phyloP scores from a whole-genome alignment of 2,329 filamentous ascomycete genomes.

The Penicillium sp. region DNA sequence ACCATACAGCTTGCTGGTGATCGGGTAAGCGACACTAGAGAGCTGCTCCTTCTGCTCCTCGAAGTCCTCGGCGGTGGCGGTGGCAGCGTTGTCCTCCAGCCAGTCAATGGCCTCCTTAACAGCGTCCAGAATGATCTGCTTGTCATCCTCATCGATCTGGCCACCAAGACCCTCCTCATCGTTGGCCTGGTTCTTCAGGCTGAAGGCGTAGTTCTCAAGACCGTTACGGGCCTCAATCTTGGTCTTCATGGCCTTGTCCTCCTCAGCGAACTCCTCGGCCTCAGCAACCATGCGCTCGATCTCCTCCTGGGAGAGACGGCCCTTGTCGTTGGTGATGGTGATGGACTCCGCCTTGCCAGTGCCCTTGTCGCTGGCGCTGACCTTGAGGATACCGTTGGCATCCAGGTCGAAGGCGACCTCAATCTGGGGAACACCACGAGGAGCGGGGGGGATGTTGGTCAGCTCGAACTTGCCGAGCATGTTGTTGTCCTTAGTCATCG shows the following conservation, averaged over 20 bases:
- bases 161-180: slow-evolving; percentile 95
- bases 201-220: slow-evolving; percentile 99
- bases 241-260: slow-evolving; percentile 97
- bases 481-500: slow-evolving; percentile 97
- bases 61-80: slow-evolving; percentile 88
- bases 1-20: slow-evolving; percentile 96
- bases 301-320: slow-evolving; percentile 90
- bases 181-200: slow-evolving; percentile 97
- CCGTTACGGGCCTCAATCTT: slow-evolving; percentile 95
- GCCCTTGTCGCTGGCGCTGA: slow-evolving; percentile 94
- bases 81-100: slow-evolving; percentile 90
- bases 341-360: slow-evolving; percentile 97
- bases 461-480: slow-evolving; percentile 97
- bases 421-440: slow-evolving; percentile 95
- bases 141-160: slow-evolving; percentile 98
- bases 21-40: slow-evolving; percentile 92
- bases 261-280: slow-evolving; percentile 97
- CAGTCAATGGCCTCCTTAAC: slow-evolving; percentile 97
- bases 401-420: slow-evolving; percentile 98
- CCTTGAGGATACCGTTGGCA: slow-evolving; percentile 97
- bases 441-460: slow-evolving; percentile 89
- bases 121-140: slow-evolving; percentile 91
- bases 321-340: slow-evolving; percentile 99
- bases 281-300: slow-evolving; percentile 99
- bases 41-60: slow-evolving; percentile 99